Percentiles rank a stretch among this genome's conserved stretches.
Conservation (phyloP, 1,139 yeast species). For the Yamadazyma conglobata region DNA sequence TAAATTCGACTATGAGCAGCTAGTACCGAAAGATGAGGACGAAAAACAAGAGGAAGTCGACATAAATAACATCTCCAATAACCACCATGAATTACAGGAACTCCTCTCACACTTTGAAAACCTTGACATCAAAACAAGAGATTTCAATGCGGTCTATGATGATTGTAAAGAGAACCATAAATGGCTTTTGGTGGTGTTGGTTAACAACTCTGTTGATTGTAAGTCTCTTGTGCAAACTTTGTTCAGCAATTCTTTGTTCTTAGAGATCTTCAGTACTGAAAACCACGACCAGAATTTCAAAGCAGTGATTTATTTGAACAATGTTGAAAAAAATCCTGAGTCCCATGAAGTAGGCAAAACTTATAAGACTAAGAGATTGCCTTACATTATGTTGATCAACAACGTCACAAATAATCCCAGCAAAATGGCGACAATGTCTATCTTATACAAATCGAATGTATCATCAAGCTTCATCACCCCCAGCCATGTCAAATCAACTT, state of each 20-base stretch:
- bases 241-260: conserved; percentile 26
- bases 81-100: neutral
- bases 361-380: conserved; percentile 39
- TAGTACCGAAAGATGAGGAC: conserved; percentile 1
- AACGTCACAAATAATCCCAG: conserved; percentile 51
- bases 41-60: conserved; percentile 2
- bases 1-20: conserved; percentile 10
- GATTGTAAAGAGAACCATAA: conserved; percentile 35
- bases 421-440: conserved; percentile 52
- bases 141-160: conserved; percentile 46
- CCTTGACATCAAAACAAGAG: conserved; percentile 4
- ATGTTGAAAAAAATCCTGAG: conserved; percentile 43
- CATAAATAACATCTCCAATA: conserved; percentile 1
- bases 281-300: conserved; percentile 31
- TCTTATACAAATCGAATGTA: conserved; percentile 41
- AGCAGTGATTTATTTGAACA: conserved; percentile 41
- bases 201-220: conserved; percentile 31
- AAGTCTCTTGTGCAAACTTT: conserved; percentile 25
- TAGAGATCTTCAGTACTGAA: conserved; percentile 29
- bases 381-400: conserved; percentile 45
- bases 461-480: conserved; percentile 21
- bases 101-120: conserved; percentile 2
- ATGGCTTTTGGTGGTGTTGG: conserved; percentile 45
- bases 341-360: conserved; percentile 48
- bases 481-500: conserved; percentile 18